Percentiles rank a stretch among this genome's conserved stretches.
Conservation (phyloP, 768 basidiomycete genomes). For the Podaxis sp. region DNA sequence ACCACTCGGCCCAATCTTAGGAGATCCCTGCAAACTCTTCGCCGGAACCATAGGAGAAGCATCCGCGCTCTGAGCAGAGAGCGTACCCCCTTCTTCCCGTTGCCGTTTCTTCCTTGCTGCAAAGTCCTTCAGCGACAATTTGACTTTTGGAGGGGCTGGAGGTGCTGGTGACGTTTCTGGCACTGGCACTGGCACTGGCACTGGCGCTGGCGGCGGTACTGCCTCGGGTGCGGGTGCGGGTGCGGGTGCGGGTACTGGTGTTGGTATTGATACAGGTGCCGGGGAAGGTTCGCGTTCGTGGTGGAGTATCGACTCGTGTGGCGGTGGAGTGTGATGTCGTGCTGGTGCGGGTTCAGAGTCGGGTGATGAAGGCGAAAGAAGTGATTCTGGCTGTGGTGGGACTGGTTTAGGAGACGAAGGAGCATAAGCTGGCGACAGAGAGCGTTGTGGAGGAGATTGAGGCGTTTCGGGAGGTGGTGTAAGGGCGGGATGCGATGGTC, state of each 20-base stretch:
- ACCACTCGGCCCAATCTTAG: constrained; percentile 4
- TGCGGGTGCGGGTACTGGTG: neutral
- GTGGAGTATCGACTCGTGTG: neutral
- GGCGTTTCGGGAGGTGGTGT: neutral
- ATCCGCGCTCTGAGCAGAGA: constrained; percentile 12
- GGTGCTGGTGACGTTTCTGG: constrained; percentile 4
- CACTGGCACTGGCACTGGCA: neutral
- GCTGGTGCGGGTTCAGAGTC: neutral
- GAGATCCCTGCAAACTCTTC: constrained; percentile 8
- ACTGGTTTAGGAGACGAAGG: neutral
- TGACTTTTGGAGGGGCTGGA: constrained; percentile 38
- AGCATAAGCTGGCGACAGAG: neutral
- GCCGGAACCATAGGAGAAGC: constrained; percentile 13
- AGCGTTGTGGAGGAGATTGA: too few species aligned
- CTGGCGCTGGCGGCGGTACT: neutral
- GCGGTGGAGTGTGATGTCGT: neutral
- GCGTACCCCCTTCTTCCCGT: constrained; percentile 40
- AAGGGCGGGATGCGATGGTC: neutral
- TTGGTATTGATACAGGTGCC: neutral
- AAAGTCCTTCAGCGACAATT: constrained; percentile 61
- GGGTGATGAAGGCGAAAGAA: neutral
- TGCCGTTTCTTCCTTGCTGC: constrained; percentile 54
- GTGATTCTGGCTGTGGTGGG: neutral
- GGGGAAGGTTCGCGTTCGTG: neutral
- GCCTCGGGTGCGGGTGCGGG: neutral